Evolutionary conservation across 1,139 yeast genomes (phyloP), one percentile per base, ranked within the genome.

Genomic region (Geotrichum citri-aurantii): DNA sequence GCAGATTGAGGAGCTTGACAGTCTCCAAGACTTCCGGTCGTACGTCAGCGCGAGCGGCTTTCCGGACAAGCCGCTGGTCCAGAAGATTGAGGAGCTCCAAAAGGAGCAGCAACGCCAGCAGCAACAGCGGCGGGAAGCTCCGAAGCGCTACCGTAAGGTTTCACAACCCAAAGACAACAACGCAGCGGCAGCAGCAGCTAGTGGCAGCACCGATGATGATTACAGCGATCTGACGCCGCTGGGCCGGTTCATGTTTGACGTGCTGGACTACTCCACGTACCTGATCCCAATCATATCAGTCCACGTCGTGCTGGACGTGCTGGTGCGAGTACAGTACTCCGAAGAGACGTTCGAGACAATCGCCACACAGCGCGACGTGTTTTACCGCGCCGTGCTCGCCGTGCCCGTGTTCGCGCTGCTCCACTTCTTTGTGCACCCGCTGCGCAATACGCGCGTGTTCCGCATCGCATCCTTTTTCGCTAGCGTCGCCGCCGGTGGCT

Each of bases 291-390:
- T 72, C 52, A 62, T 71, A 26, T 66, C 72, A 14, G 73, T 71
- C 10, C 71, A 72, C 60, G 58, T 71, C 19, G 69, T 68, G 11
- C 63, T 72, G 46, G 73, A 72, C 55, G 62, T 71, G n/a, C 65
- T 72, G 11, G 74, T 72, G 6, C 67, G 71, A 17, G 61, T 66
- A 50, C 75, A 72, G 57, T 72, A 72, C 57, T 67, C 58, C n/a
- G 59, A 56, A 42, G 54, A 55, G 37, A 51, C 57, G n/a, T 58
- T 54, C 11, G 50, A 52, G 7, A 66, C 63, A 40, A 63, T 71
- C 8, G 58, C 65, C 8, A 55, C 60, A 3, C 54, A 42, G 10
- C 29, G 40, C 14, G 57, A 55, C 24, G 40, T 59, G 8, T 21
- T 59, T 3, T 50, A 55, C 17, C 56, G 61, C 5, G 63, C 69